Conservation (phyloP, 306 rosid genomes). For the Pachyrhizus erosus region DNA sequence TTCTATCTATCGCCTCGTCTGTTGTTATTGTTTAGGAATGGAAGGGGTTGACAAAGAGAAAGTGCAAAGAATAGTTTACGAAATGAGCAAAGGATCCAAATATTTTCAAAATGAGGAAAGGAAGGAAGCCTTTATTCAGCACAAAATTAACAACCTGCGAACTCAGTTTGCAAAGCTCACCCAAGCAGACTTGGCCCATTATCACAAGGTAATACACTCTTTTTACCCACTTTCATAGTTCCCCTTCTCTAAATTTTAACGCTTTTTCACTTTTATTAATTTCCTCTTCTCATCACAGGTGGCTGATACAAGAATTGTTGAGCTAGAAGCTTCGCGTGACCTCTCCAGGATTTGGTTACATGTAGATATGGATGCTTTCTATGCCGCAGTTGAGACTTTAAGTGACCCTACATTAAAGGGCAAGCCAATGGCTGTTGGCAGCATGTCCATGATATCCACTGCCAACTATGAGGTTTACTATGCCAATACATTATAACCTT, state of each 20-base stretch:
- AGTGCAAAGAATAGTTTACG: slow-evolving; percentile 84
- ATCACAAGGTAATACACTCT: too few species aligned
- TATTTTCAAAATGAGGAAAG: slow-evolving; percentile 88
- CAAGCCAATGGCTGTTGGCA: slow-evolving; percentile 93
- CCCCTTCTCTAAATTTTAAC: too few species aligned
- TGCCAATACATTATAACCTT: too few species aligned
- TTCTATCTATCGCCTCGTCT: too few species aligned
- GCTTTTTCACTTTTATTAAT: too few species aligned
- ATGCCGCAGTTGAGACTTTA: slow-evolving; percentile 95
- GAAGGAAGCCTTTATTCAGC: slow-evolving; percentile 73
- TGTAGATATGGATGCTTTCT: slow-evolving; percentile 99
- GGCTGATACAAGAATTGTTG: slow-evolving; percentile 70
- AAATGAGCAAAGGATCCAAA: slow-evolving; percentile 97
- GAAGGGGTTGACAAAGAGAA: slow-evolving; percentile 94
- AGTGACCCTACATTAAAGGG: slow-evolving; percentile 72
- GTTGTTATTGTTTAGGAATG: slow-evolving; percentile 81
- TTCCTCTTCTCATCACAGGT: too few species aligned
- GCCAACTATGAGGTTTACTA: slow-evolving; percentile 93
- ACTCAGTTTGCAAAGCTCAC: slow-evolving; percentile 65
- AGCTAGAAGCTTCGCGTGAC: slow-evolving; percentile 80
- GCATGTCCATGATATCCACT: slow-evolving; percentile 89
- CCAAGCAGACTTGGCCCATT: slow-evolving; percentile 58
- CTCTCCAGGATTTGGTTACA: slow-evolving; percentile 91
- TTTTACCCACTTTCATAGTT: too few species aligned
- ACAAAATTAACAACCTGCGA: slow-evolving; percentile 74